These are phyloP conservation scores for Ramalina intermedia DNA, from an alignment of 495 filamentous ascomycete genomes.

Conservation along the genomic window DNA sequence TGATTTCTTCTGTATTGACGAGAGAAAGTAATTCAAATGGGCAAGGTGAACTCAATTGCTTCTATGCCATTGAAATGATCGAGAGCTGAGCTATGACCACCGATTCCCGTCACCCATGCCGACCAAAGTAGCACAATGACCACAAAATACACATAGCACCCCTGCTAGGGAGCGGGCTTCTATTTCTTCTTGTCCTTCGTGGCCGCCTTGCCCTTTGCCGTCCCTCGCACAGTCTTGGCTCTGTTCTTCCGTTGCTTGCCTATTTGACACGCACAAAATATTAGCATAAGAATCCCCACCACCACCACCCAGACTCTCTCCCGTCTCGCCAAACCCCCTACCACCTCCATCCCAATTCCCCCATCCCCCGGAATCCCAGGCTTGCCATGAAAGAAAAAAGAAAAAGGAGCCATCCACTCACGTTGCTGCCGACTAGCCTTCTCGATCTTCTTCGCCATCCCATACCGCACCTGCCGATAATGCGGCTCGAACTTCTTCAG, in stretches of 20 bases:
- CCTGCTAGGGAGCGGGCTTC: conserved; percentile 3
- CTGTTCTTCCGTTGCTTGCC: conserved; percentile 99
- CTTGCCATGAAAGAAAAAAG: neutral
- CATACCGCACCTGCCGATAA: conserved; percentile 89
- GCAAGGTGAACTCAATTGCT: too few species aligned
- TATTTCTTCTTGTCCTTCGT: conserved; percentile 66
- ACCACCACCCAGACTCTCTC: neutral
- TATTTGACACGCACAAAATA: conserved; percentile 27
- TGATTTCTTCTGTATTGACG: too few species aligned
- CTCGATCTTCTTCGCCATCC: conserved; percentile 84
- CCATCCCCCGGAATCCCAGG: neutral
- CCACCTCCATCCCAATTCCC: neutral
- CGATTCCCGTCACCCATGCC: neutral
- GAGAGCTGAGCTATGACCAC: neutral
- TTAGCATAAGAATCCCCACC: neutral
- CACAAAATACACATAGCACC: neutral
- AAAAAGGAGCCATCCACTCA: conserved; percentile 41
- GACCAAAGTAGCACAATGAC: neutral
- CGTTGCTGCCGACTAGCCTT: conserved; percentile 94
- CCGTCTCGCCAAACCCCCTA: neutral
- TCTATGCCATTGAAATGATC: too few species aligned
- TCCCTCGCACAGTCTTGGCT: conserved; percentile 93
- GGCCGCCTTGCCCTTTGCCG: conserved; percentile 77
- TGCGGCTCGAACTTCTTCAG: conserved; percentile 99
- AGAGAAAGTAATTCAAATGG: too few species aligned